A percentile compares a stretch with the other conserved stretches of the same genome.
Conservation (phyloP, 352 stramenopile genomes). For the Globisporangium nagaii region DNA sequence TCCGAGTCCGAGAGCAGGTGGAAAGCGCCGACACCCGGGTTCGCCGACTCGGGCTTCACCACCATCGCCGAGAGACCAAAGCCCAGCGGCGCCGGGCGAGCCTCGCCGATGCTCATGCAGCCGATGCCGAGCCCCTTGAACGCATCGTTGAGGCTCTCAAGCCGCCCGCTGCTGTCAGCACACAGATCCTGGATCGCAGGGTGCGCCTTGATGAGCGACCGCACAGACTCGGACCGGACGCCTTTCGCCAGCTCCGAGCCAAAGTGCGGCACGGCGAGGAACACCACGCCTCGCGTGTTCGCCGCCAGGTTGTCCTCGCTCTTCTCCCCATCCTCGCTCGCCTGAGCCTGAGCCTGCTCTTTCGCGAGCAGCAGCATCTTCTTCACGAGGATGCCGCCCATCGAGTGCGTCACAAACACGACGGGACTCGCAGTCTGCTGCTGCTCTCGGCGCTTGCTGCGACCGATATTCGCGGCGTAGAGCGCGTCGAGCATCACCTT, state of each 20-base stretch:
- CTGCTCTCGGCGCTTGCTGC: conserved; percentile 7
- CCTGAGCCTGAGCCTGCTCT: conserved; percentile 11
- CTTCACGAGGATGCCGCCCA: conserved; percentile 83
- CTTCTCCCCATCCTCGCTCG: conserved; percentile 7
- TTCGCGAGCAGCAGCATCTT: conserved; percentile 67
- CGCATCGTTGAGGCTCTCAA: conserved; percentile 60
- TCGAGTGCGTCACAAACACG: conserved; percentile 85
- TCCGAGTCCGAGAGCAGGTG: conserved; percentile 53
- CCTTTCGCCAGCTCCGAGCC: conserved; percentile 67
- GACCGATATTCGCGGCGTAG: conserved; percentile 60
- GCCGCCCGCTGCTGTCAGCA: conserved; percentile 39
- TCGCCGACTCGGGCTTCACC: conserved; percentile 67
- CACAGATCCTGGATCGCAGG: conserved; percentile 69
- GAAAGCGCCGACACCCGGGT: conserved; percentile 68
- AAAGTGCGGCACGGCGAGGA: conserved; percentile 82
- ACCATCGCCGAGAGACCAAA: conserved; percentile 72
- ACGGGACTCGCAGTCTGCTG: conserved; percentile 31
- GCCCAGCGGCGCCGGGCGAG: conserved; percentile 46
- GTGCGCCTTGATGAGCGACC: conserved; percentile 65
- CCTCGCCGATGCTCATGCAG: conserved; percentile 70
- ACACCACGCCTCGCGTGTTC: conserved; percentile 56
- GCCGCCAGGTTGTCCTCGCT: conserved; percentile 18
- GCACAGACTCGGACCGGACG: conserved; percentile 59
- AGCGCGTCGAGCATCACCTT: conserved; percentile 69
- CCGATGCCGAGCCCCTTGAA: conserved; percentile 65